Evolutionary conservation across 169 alveolate genomes (phyloP), one percentile per base, ranked within the genome.

Genomic region (Cryptosporidium ryanae): DNA sequence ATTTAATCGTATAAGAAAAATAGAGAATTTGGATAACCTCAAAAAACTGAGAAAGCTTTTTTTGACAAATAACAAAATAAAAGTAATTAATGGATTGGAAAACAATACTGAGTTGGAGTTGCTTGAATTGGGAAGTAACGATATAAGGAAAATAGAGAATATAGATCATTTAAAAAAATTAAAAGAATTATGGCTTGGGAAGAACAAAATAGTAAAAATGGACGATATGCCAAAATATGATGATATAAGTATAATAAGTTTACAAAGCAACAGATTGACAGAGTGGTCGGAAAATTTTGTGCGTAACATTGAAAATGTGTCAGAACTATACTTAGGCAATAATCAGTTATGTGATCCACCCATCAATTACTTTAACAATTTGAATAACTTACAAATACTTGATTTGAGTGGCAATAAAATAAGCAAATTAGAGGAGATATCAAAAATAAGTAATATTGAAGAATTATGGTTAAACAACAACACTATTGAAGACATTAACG

Each of bases 161-260:
- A 61, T 95, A 48, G 91, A 70, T 52, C 71, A 65, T 59, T 92
- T 95, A 25, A 71, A 52, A 32, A 67, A 90, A 31, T 91, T 95
- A 50, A 90, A 63, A 65, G 94, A 95, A 61, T 91, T 95, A 50
- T 94, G 97, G 97, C 84, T 95, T 31, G 98, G 98, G 25, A 92
- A 93, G 32, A 95, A 95, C 91, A 95, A 94, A 70, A 83, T 95
- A 66, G 92, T 94, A 18, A 64, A 82, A n/a, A 66, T 94, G 82
- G 82, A 87, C 25, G 89, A 54, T 13, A 54, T 84, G 57, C 94
- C 94, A 8, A 17, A 29, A 1, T 67, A 93, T 50, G 94, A 93
- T 4, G 82, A 90, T 29, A 83, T 94, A 76, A 89, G 84, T 82
- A 93, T 83, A 64, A 84, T 91, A 49, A 94, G 96, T 70, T 70